Evolutionary conservation across 2,329 filamentous ascomycete genomes (phyloP), one percentile per base, ranked within the genome.

Genomic region (Aspergillus sp.): DNA sequence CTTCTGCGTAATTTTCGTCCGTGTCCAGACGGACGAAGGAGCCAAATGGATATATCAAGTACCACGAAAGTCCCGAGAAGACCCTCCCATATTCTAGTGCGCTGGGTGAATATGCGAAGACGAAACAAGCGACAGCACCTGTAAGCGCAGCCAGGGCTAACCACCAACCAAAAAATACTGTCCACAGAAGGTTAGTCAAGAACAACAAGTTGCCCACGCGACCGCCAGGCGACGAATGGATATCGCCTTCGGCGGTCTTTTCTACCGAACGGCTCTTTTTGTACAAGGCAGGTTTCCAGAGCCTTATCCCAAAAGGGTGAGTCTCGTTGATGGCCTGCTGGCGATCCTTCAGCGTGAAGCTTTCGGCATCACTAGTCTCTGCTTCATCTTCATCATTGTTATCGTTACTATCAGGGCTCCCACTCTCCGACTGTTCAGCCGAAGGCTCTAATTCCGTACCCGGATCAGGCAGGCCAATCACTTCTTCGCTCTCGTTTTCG

Each of bases 241-340:
- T 98, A 75, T 99, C 95, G 13, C 90, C 93, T 78, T 98, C 94
- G 5, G 95, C 95, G 50, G 89, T 96, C 77, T 96, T 95, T 75
- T 98, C 92, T 39, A 99, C 96, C 1, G 95, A 99, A 59, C 95
- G 88, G 69, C 90, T 89, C 77, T 99, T 99, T 79, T 99, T 99
- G 84, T 99, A 99, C 64, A 99, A 77, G 1, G 95, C 96, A 47
- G 95, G 95, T 77, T 99, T 99, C 95, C 95, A 99, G 64, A 99
- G 91, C 74, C 96, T 88, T 73, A 99, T 98, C 82, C 95, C 95
- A 70, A 99, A 99, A 0, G 95, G 95, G 82, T 99, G 95, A 0
- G 95, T 99, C 75, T 96, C 90, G 78, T 99, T 99, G 82, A 99
- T 99, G 66, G 95, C 95, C 74, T 96, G 88, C 78, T 99, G 95